These are phyloP conservation scores for Trypanosoma mega DNA, from an alignment of 208 protist species.

Conservation along the genomic window DNA sequence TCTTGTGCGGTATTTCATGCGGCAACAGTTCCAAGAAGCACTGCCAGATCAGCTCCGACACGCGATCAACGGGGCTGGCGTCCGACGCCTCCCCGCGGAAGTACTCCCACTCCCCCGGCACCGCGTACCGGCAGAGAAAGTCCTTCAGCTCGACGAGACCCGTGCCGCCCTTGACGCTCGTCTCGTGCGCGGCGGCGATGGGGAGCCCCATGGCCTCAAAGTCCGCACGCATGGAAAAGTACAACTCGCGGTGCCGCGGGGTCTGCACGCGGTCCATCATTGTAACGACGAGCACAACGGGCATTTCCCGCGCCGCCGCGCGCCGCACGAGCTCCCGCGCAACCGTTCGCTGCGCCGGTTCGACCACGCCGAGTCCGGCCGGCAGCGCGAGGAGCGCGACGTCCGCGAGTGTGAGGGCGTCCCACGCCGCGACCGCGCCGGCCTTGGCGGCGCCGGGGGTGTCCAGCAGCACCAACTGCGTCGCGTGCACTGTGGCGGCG, in stretches of 20 bases:
- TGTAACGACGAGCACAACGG: conserved; percentile 78
- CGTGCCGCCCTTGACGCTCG: conserved; percentile 80
- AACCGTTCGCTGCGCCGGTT: conserved; percentile 74
- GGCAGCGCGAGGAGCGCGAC: conserved; percentile 76
- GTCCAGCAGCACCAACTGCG: conserved; percentile 86
- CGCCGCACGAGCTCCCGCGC: conserved; percentile 69
- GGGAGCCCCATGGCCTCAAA: conserved; percentile 76
- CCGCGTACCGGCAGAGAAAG: conserved; percentile 72
- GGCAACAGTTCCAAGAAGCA: conserved; percentile 82
- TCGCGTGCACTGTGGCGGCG: conserved; percentile 83
- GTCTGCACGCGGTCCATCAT: conserved; percentile 92
- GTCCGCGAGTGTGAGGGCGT: conserved; percentile 78
- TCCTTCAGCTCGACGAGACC: conserved; percentile 91
- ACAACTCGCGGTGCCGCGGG: conserved; percentile 80
- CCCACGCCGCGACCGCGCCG: conserved; percentile 70
- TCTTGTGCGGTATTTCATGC: conserved; percentile 83
- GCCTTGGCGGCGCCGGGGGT: conserved; percentile 75
- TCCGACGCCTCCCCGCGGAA: conserved; percentile 69
- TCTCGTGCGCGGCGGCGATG: conserved; percentile 62
- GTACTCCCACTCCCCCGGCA: conserved; percentile 70
- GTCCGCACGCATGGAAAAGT: conserved; percentile 87
- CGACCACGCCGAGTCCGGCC: conserved; percentile 83
- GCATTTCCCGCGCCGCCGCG: conserved; percentile 69
- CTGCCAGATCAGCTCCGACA: conserved; percentile 80
- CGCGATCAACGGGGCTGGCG: conserved; percentile 63